Percentiles rank a stretch among this genome's conserved stretches.
These are phyloP conservation scores for Aspergillus hortae DNA, from an alignment of 2,329 filamentous ascomycete genomes.

Conservation along the genomic window DNA sequence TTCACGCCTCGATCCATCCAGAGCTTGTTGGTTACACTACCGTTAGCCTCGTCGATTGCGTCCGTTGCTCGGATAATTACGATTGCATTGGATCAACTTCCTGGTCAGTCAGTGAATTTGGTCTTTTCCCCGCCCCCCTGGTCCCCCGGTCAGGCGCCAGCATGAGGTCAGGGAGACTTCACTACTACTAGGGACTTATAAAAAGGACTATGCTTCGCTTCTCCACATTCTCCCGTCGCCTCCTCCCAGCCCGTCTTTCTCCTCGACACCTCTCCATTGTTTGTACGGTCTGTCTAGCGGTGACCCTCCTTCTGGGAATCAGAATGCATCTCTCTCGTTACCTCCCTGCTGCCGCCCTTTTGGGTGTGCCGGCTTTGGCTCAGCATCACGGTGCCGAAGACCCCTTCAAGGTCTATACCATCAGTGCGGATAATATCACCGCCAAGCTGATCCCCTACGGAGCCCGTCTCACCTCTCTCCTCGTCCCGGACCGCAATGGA, in stretches of 20 bases:
- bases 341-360: conserved; percentile 30
- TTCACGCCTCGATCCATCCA: not conserved
- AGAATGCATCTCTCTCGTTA: conserved; percentile 37
- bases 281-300: conserved; percentile 26
- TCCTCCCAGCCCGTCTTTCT: conserved; percentile 27
- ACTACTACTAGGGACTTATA: not conserved
- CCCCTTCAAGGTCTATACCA: conserved; percentile 43
- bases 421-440: conserved; percentile 46
- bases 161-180: conserved; percentile 14
- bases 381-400: conserved; percentile 17
- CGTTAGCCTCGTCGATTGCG: conserved; percentile 9
- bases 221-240: conserved; percentile 12
- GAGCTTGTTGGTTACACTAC: conserved; percentile 1
- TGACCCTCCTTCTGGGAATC: conserved; percentile 25
- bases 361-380: conserved; percentile 29
- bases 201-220: conserved; percentile 15
- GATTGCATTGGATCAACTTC: conserved; percentile 15
- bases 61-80: conserved; percentile 19
- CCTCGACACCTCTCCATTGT: conserved; percentile 26
- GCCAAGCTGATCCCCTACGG: conserved; percentile 48
- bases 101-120: conserved; percentile 9
- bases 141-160: conserved; percentile 17
- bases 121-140: conserved; percentile 13
- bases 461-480: conserved; percentile 44
- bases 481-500: conserved; percentile 51